Evolutionary conservation across 306 rosid genomes (phyloP).

Genomic region (Trichosanthes truncata): DNA sequence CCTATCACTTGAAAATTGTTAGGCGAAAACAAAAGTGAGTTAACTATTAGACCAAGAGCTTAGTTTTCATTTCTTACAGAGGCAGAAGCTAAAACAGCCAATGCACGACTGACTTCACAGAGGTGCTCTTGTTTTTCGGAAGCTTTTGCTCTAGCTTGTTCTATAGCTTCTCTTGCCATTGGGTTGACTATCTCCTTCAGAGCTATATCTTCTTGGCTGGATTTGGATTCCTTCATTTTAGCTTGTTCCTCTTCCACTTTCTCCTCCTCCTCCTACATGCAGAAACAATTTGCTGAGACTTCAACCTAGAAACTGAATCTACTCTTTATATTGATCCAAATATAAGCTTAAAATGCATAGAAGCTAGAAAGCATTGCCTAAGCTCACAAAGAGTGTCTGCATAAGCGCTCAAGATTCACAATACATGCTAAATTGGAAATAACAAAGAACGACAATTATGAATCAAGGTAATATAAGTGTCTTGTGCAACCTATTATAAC

Average conservation of each 20-base stretch:
- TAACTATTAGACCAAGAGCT: background rate
- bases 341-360: background rate
- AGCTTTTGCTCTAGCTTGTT: conserved; percentile 45
- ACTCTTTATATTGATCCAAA: background rate
- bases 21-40: background rate
- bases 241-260: conserved; percentile 59
- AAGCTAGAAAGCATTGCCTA: background rate
- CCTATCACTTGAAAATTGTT: background rate
- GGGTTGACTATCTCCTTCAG: conserved; percentile 64
- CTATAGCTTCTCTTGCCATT: conserved; percentile 66
- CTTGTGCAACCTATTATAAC: background rate
- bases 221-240: conserved; percentile 37
- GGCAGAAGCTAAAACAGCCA: conserved; percentile 96
- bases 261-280: conserved; percentile 77
- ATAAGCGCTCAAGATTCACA: background rate
- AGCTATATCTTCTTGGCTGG: conserved; percentile 52
- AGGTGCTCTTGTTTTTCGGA: conserved; percentile 82
- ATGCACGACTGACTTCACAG: conserved; percentile 86
- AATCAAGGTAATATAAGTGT: background rate
- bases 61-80: conserved; percentile 55
- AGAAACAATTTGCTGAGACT: background rate
- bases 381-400: background rate
- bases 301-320: background rate
- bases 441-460: background rate
- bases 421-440: background rate